Percentiles rank a stretch among this genome's conserved stretches.
Conservation (phyloP, 2,329 filamentous ascomycete species). For the Aspergillus thermomutatus region DNA sequence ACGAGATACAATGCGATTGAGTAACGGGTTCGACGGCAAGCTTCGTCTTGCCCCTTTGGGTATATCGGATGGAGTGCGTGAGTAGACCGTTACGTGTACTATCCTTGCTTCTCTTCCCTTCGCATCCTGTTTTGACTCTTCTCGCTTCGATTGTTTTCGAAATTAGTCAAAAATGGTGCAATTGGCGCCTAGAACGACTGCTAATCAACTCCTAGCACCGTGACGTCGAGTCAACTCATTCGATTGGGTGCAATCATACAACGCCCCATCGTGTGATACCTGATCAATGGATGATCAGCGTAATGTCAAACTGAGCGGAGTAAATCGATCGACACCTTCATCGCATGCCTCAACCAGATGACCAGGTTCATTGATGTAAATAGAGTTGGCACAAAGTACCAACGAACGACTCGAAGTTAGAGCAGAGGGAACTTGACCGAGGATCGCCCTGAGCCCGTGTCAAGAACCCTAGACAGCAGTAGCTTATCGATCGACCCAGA, state of each 20-base stretch:
- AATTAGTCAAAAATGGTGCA: neutral
- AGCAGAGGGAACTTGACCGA: neutral
- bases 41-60: neutral
- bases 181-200: neutral
- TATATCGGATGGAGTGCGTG: neutral
- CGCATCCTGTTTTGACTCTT: neutral
- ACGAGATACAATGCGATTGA: neutral
- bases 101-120: neutral
- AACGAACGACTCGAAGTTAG: neutral
- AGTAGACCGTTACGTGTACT: neutral
- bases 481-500: neutral
- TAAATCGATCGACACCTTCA: neutral
- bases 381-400: neutral
- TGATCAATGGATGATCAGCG: neutral
- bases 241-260: neutral
- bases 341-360: neutral
- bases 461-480: neutral
- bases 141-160: too few relatives aligned
- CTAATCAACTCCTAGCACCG: too few relatives aligned
- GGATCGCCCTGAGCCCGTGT: neutral
- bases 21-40: neutral
- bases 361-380: neutral
- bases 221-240: neutral
- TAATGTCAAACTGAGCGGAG: neutral
- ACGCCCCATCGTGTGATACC: neutral